Evolutionary conservation across 2,329 filamentous ascomycete species (phyloP), one percentile per base, ranked within the genome.

Genomic region (Penicillium psychrosexuale): DNA sequence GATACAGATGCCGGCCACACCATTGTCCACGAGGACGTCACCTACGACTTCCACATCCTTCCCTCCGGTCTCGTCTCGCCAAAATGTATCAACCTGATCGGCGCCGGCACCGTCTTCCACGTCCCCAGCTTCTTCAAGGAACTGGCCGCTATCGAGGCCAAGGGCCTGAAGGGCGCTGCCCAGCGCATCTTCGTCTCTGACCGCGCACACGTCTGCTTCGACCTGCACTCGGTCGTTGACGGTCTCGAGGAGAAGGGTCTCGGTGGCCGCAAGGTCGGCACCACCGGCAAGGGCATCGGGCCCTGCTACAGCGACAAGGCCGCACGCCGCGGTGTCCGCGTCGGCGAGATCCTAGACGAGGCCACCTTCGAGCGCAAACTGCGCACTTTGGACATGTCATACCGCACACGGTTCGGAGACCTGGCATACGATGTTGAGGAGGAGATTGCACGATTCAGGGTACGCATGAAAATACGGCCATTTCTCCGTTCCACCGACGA

Each of bases 251-350:
- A 79, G 64, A 73, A 75, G 45, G 70, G 66, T 51, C 67, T 75
- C 37, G 75, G 74, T 55, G 74, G 71, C 33, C 72, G 74, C 59
- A 77, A 78, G 66, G 76, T 79, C 38, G 77, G 77, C 33, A 80
- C 77, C 12, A 80, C 77, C 3, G 74, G 76, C 31, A 79, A 79
- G 64, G 77, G 77, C 40, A 79, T 80, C 56, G 77, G 81, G 42
- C 84, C 84, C 65, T 82, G 82, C 59, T 86, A 86, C 73, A 83
- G 80, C 66, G 82, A 82, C 64, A 86, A 86, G 73, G 83, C 83
- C 59, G 78, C 82, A 6, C 75, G 84, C 55, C 79, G 78, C 39
- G 84, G 84, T 61, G 76, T 86, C 34, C 80, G 81, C 51, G 75
- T 87, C 52, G 79, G 79, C 36, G 82, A 85, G 61, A 75, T 85